Conservation (phyloP, 2,329 filamentous ascomycete species). For the Trichoderma asperellum region DNA sequence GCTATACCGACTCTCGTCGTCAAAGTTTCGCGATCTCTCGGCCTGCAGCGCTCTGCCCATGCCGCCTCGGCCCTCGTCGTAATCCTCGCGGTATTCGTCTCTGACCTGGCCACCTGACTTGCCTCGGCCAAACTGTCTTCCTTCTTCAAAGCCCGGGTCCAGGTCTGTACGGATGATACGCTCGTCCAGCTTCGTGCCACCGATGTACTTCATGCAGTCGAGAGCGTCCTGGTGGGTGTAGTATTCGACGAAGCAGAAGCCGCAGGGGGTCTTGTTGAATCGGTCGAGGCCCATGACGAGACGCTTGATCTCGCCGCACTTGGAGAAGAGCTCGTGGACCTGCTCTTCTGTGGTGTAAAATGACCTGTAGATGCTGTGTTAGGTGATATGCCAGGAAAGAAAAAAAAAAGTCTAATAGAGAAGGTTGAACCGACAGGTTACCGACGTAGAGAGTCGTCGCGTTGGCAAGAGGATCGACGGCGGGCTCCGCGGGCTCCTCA, state of each 20-base stretch:
- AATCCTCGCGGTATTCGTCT: slow-evolving; percentile 97
- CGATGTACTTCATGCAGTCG: slow-evolving; percentile 98
- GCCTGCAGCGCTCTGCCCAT: slow-evolving; percentile 74
- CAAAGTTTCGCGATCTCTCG: slow-evolving; percentile 51
- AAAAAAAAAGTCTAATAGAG: neutral
- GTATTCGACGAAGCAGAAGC: slow-evolving; percentile 99
- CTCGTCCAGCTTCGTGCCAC: slow-evolving; percentile 97
- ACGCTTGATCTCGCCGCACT: slow-evolving; percentile 97
- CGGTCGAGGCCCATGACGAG: slow-evolving; percentile 97
- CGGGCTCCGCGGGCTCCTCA: slow-evolving; percentile 52
- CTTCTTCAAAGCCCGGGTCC: slow-evolving; percentile 94
- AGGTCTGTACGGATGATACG: slow-evolving; percentile 93
- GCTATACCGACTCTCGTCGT: slow-evolving; percentile 42
- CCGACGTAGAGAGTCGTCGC: slow-evolving; percentile 97
- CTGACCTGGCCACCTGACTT: slow-evolving; percentile 96
- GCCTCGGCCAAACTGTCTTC: slow-evolving; percentile 91
- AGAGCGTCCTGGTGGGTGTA: slow-evolving; percentile 97
- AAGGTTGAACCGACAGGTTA: slow-evolving; percentile 67
- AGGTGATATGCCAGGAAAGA: neutral
- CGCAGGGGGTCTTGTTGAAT: slow-evolving; percentile 96
- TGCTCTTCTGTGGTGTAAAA: slow-evolving; percentile 99
- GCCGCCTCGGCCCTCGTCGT: slow-evolving; percentile 90
- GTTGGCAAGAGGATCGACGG: slow-evolving; percentile 73
- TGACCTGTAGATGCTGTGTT: slow-evolving; percentile 57
- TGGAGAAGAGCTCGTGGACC: slow-evolving; percentile 94